Base-by-base conservation (phyloP, 2,329 filamentous ascomycete genomes). In the Drechslerella coelobrocha region DNA sequence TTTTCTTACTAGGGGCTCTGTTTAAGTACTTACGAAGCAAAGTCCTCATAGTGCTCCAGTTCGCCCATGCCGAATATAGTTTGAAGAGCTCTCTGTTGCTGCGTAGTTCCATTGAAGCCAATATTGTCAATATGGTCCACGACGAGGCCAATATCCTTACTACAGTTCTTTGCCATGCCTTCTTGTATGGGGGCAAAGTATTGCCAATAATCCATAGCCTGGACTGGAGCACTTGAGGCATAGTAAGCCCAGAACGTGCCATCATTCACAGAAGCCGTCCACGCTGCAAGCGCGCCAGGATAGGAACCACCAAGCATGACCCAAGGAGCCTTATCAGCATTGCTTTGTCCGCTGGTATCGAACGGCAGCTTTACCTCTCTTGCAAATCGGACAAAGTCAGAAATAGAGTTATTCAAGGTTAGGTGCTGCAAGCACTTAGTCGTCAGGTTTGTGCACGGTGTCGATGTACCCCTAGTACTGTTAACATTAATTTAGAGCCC, bases 191-290 rank as follows among this genome's bases (percentile, higher is more conserved):
- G 84, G 2, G 79, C 74, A 74, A 85, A 86, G 74, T 86, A 87
- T 76, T 82, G 79, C 84, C 84, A 87, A 74, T 87, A 80, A 23
- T 81, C 80, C 31, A 86, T 81, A 0, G 82, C 81, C 73, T 87
- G 78, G 0, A 86, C 84, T 0, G 83, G 83, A 0, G 82, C 85
- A 75, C 82, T 84, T 27, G 82, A 84, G 2, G 84, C 79, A 76
- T 85, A 83, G 72, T 86, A 86, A 0, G 84, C 84, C 84, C 84
- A 86, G 77, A 85, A 84, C 0, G 83, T 85, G 5, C 83, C 84
- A 0, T 84, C 83, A 0, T 80, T 78, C 1, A 82, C 77, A 10
- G 81, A 81, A 34, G 82, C 82, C 1, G 81, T 84, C 84, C 84
- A 86, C 0, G 83, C 84, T 1, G 83, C 76, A 14, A 87, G 78